Evolutionary conservation across 192 early-diverging fungal genomes (phyloP).

Genomic region (Fimicolochytrium jonesii): DNA sequence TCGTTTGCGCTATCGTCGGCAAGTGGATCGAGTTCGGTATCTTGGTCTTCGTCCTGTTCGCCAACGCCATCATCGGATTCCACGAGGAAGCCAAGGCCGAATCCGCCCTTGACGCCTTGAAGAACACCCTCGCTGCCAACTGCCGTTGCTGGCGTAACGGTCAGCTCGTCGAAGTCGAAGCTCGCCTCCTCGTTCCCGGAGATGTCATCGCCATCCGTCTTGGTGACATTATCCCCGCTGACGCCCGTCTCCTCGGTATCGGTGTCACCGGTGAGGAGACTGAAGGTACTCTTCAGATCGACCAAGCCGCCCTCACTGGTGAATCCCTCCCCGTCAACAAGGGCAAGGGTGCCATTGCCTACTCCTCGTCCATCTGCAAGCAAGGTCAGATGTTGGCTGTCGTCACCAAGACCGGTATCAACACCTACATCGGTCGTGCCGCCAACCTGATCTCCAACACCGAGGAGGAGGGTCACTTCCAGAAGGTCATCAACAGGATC

Average conservation of each 20-base stretch:
- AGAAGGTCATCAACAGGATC: constrained; percentile 89
- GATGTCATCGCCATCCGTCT: constrained; percentile 87
- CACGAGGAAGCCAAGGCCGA: constrained; percentile 92
- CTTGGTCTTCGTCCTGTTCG: constrained; percentile 79
- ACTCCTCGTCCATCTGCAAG: constrained; percentile 91
- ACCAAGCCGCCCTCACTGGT: constrained; percentile 91
- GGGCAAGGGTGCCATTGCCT: constrained; percentile 78
- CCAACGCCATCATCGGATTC: constrained; percentile 90
- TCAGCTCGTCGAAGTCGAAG: constrained; percentile 73
- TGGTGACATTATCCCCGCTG: constrained; percentile 93
- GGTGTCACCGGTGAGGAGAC: constrained; percentile 58
- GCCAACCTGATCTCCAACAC: constrained; percentile 86
- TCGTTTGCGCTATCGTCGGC: constrained; percentile 75
- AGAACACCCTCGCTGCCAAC: constrained; percentile 88
- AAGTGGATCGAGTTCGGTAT: constrained; percentile 83
- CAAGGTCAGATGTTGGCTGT: constrained; percentile 92
- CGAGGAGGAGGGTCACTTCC: constrained; percentile 92
- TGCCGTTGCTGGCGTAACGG: constrained; percentile 78
- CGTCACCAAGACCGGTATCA: constrained; percentile 89
- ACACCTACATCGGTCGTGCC: constrained; percentile 94
- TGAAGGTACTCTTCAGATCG: constrained; percentile 77
- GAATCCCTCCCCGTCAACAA: constrained; percentile 88
- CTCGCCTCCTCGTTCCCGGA: constrained; percentile 81
- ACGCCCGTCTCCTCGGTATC: constrained; percentile 72
- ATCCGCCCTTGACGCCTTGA: constrained; percentile 87